Base-by-base conservation (phyloP, 225 moss, liverwort and hornwort species). In the Polytrichum commune region DNA sequence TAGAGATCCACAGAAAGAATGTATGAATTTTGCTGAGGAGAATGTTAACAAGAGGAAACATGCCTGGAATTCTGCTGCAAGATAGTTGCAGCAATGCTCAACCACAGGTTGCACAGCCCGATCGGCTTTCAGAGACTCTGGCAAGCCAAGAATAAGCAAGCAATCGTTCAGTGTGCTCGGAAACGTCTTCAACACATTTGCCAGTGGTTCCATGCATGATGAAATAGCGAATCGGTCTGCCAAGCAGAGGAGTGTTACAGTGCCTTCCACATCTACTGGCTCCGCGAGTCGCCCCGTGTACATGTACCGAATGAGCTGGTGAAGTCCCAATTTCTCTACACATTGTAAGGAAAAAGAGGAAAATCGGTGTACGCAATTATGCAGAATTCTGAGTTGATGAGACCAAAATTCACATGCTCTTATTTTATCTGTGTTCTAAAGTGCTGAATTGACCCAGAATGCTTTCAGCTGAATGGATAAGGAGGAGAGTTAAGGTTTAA, bases 181-280 rank as follows among this genome's bases (percentile, higher is more conserved):
- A 63, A 93, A 93, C 53, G 83, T 54, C 81, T 87, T 91, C 72
- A 93, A 71, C 65, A 82, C 69, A 75, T 84, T 91, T 23, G 89
- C 89, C 66, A 93, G 74, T 55, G 81, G 85, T 76, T 93, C 91
- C 93, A 93, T 89, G 64, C 93, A 93, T 60, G 88, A 84, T 3
- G 93, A 87, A 72, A 93, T 81, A 5, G 93, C 88, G 81, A 93
- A 93, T 65, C 91, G 85, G 69, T 93, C 93, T 56, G 91, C 93
- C 70, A 93, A 81, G 76, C 91, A 80, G 27, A 93, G 84, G 30
- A 93, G 83, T 16, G 76, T 84, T 27, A 93, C 80, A 66, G 91
- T 89, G 70, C 75, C 81, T 73, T 89, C 91, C 69, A 91, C 84
- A 71, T 91, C 80, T n/a, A 73, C 32, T 24, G 93, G 93, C 65